Evolutionary conservation across 768 basidiomycete genomes (phyloP).

Genomic region (Pulveroboletus frians): DNA sequence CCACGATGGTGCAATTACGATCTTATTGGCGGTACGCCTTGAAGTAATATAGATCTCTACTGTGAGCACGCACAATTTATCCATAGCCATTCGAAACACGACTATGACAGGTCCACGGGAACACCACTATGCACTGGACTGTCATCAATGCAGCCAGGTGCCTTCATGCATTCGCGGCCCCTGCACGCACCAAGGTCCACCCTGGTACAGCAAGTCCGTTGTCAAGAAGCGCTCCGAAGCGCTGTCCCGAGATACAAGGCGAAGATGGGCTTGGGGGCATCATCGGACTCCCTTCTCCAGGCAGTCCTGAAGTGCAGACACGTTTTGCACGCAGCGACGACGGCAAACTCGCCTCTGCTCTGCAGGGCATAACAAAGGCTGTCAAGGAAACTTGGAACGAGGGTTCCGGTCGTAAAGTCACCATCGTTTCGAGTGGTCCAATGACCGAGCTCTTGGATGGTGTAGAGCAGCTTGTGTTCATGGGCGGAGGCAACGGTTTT

Average conservation of each 20-base stretch:
- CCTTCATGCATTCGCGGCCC: constrained; percentile 68
- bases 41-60: constrained; percentile 69
- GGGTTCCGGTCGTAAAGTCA: constrained; percentile 56
- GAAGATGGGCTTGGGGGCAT: constrained; percentile 80
- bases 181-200: constrained; percentile 52
- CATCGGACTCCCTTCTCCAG: constrained; percentile 58
- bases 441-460: constrained; percentile 60
- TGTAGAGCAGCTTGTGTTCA: constrained; percentile 55
- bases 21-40: constrained; percentile 68
- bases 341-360: constrained; percentile 44
- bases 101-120: constrained; percentile 69
- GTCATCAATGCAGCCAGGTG: constrained; percentile 72
- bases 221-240: constrained; percentile 45
- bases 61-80: constrained; percentile 35
- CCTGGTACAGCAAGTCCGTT: constrained; percentile 70
- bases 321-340: constrained; percentile 43
- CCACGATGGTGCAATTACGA: constrained; percentile 85
- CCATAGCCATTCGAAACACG: not conserved
- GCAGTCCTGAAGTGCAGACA: constrained; percentile 44
- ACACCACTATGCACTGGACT: constrained; percentile 58
- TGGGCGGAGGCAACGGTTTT: constrained; percentile 87
- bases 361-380: constrained; percentile 63
- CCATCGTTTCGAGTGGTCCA: constrained; percentile 73
- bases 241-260: constrained; percentile 80
- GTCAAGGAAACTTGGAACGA: constrained; percentile 53